Conservation (phyloP, 192 early-diverging fungal species). For the Ramicandelaber brevisporus region DNA sequence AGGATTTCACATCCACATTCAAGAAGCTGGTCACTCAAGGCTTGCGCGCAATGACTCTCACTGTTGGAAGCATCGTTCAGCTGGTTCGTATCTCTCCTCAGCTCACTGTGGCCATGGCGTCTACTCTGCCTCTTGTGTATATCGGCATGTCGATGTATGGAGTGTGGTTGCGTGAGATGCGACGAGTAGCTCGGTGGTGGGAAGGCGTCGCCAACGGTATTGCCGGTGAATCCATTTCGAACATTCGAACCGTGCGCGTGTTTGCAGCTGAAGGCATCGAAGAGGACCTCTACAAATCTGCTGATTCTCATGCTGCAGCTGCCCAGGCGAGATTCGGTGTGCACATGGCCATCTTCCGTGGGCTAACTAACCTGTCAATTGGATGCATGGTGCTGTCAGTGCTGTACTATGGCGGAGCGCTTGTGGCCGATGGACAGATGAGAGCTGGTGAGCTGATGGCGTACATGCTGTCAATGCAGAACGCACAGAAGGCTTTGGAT, state of each 20-base stretch:
- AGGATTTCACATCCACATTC: constrained; percentile 31
- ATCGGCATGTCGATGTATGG: constrained; percentile 21
- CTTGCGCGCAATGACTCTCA: constrained; percentile 22
- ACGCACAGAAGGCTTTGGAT: constrained; percentile 29
- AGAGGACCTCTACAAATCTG: constrained; percentile 14
- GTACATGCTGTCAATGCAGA: constrained; percentile 31
- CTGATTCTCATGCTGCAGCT: constrained; percentile 12
- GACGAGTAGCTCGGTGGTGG: constrained; percentile 12
- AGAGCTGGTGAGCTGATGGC: constrained; percentile 28
- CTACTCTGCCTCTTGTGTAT: constrained; percentile 23
- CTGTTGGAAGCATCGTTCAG: constrained; percentile 22
- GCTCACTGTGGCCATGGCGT: constrained; percentile 21
- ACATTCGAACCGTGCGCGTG: constrained; percentile 30
- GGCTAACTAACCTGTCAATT: constrained; percentile 25
- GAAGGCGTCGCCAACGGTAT: constrained; percentile 23
- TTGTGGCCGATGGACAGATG: constrained; percentile 21
- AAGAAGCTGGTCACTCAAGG: constrained; percentile 33
- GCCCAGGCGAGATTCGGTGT: constrained; percentile 19
- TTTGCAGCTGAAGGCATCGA: constrained; percentile 29
- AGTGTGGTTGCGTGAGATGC: constrained; percentile 20
- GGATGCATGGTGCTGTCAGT: constrained; percentile 26
- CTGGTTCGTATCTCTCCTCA: constrained; percentile 21
- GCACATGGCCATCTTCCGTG: constrained; percentile 35
- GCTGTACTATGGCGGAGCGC: constrained; percentile 18
- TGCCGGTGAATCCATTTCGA: constrained; percentile 23